Base-by-base conservation (phyloP, 345 rosid genomes). In the Excoecaria cochinchinensis region DNA sequence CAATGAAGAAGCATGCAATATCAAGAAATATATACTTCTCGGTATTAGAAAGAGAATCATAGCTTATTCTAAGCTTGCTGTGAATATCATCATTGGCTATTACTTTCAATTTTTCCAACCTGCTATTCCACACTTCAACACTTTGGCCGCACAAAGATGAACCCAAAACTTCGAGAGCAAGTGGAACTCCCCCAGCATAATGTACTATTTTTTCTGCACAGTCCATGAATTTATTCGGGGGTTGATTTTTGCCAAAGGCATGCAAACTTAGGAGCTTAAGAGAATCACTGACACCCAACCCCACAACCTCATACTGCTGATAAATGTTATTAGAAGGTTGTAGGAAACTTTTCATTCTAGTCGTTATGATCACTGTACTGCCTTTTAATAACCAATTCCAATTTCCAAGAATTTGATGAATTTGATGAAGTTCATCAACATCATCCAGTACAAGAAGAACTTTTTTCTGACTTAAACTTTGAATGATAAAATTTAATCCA, bases 1-100 rank as follows among this genome's bases (percentile, higher is more conserved):
- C 59, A 69, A 67, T 63, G 58, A 76, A 80, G 59, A 80, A 76
- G 62, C 83, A 76, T 14, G 83, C 80, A 71, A 76, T 76, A 46
- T 80, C 83, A 16, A 80, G 80, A 59, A 80, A 76, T 24, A 80
- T 47, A n/a, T 4, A 48, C 47, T 80, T 67, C 31, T 76, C 77
- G 4, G 65, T 15, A 5, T 61, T 56, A n/a, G 63, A 77, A 42
- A 80, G 72, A 10, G 71, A 38, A 60, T 80, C 77, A 39, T 56
- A 80, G 55, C 80, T 80, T 67, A 73, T 76, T 51, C 59, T 52
- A 11, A 80, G 72, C n/a, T 9, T 60, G 12, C 50, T 47, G 16
- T 72, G 73, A 16, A 68, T 76, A 0, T 66, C 63, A 15, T 55
- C 42, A 24, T 42, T 44, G 40, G 69, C 50, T 4, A 77, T 77